Percentiles rank a stretch among this genome's conserved stretches.
Conservation (phyloP, 2,329 filamentous ascomycete species). For the Cadophora malorum region DNA sequence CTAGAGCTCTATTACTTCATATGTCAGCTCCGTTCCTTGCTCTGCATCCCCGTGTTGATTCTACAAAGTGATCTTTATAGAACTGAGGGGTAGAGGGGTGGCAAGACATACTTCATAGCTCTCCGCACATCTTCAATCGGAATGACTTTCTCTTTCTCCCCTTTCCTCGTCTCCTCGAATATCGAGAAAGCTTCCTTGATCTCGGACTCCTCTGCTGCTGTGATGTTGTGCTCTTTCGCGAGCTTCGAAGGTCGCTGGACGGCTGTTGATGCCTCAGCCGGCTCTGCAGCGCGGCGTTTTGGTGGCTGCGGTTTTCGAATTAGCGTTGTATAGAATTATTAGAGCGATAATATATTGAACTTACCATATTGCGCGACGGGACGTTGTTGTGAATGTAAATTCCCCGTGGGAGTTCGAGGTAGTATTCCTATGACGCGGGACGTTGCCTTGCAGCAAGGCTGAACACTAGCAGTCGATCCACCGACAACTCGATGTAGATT, state of each 20-base stretch:
- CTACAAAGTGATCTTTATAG: slow-evolving; percentile 8
- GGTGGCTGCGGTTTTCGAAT: slow-evolving; percentile 36
- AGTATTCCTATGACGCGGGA: slow-evolving; percentile 12
- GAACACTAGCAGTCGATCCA: background rate
- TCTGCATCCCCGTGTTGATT: background rate
- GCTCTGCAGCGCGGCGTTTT: slow-evolving; percentile 41
- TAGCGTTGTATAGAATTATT: slow-evolving; percentile 5
- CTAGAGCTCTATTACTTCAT: slow-evolving; percentile 71
- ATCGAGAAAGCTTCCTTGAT: slow-evolving; percentile 89
- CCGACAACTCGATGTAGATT: background rate
- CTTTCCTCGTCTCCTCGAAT: slow-evolving; percentile 74
- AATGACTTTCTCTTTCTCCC: slow-evolving; percentile 69
- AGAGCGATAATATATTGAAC: background rate
- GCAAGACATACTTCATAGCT: slow-evolving; percentile 68
- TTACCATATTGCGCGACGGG: slow-evolving; percentile 19
- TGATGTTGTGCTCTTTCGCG: slow-evolving; percentile 89
- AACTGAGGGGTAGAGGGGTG: slow-evolving; percentile 19
- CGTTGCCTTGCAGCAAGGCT: slow-evolving; percentile 18
- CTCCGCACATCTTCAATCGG: slow-evolving; percentile 61
- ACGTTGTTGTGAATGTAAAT: background rate
- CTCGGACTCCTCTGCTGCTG: slow-evolving; percentile 82
- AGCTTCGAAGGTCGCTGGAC: slow-evolving; percentile 79
- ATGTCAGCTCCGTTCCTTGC: background rate
- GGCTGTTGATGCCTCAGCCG: slow-evolving; percentile 40
- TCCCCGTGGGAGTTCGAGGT: background rate